Conservation (phyloP, 1,284 basidiomycete genomes). For the Tausonia pullulans region DNA sequence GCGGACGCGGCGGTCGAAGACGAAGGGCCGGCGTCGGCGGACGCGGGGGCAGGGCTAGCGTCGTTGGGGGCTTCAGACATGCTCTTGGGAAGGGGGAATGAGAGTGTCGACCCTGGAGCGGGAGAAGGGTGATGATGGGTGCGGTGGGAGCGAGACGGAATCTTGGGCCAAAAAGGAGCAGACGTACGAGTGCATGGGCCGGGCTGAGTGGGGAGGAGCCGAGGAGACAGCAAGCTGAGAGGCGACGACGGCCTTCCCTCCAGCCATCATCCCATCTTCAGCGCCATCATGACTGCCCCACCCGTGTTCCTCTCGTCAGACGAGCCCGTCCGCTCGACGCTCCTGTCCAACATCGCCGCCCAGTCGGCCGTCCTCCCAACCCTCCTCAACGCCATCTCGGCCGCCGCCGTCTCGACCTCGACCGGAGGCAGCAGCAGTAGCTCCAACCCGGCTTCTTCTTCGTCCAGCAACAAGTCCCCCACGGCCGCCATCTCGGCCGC, state of each 20-base stretch:
- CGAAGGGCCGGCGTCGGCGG: neutral
- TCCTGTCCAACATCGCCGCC: neutral
- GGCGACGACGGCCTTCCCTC: neutral
- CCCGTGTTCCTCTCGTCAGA: neutral
- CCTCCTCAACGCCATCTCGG: neutral
- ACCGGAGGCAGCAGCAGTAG: too few species aligned
- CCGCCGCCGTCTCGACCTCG: neutral
- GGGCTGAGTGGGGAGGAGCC: neutral
- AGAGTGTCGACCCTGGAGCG: too few species aligned
- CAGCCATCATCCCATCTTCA: neutral
- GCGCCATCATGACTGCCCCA: neutral
- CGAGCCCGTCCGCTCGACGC: neutral
- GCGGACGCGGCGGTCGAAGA: neutral
- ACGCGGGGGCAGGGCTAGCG: neutral
- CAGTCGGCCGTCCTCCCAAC: constrained; percentile 1
- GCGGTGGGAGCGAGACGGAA: too few species aligned
- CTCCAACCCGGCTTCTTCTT: neutral
- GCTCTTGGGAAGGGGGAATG: neutral
- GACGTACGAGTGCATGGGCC: neutral
- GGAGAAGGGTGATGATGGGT: too few species aligned
- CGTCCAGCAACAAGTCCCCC: neutral
- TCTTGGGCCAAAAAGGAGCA: neutral
- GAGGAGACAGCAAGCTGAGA: neutral
- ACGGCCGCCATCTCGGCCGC: neutral
- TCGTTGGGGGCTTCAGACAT: neutral